These are phyloP conservation scores for Talinum fruticosum DNA, from an alignment of 148 eudicot genomes.

Conservation along the genomic window DNA sequence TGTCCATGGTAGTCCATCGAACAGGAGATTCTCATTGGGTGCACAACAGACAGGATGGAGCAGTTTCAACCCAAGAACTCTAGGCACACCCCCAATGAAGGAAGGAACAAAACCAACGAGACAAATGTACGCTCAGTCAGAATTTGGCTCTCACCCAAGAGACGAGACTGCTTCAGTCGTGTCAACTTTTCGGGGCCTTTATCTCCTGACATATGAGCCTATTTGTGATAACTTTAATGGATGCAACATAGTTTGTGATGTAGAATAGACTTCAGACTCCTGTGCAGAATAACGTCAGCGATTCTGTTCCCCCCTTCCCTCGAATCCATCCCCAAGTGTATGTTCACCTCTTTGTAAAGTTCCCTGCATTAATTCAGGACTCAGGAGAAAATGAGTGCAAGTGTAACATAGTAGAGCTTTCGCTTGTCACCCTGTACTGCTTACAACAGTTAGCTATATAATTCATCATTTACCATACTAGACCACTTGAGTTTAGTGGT, in stretches of 20 bases:
- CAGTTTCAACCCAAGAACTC: slow-evolving; percentile 39
- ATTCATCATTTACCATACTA: neutral
- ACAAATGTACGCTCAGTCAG: slow-evolving; percentile 35
- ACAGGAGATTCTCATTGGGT: slow-evolving; percentile 54
- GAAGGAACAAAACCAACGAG: slow-evolving; percentile 37
- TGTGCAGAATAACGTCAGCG: slow-evolving; percentile 25
- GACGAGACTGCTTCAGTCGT: slow-evolving; percentile 77
- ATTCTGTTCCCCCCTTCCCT: neutral
- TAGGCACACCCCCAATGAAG: slow-evolving; percentile 42
- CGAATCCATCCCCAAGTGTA: neutral
- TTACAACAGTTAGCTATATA: neutral
- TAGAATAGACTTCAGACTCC: slow-evolving; percentile 24
- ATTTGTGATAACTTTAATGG: slow-evolving; percentile 4
- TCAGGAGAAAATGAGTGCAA: neutral
- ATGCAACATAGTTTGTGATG: slow-evolving; percentile 22
- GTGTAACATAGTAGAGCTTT: slow-evolving; percentile 3
- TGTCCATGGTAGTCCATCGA: slow-evolving; percentile 50
- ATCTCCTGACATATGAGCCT: slow-evolving; percentile 38
- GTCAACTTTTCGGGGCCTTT: slow-evolving; percentile 73
- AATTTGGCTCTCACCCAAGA: slow-evolving; percentile 47
- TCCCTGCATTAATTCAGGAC: neutral
- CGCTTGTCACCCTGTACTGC: neutral
- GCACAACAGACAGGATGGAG: slow-evolving; percentile 55
- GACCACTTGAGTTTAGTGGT: neutral
- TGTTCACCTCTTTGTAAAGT: neutral